A percentile compares a stretch with the other conserved stretches of the same genome.
These are phyloP conservation scores for Fragaria iinumae DNA, from an alignment of 306 rosid genomes.

Conservation along the genomic window DNA sequence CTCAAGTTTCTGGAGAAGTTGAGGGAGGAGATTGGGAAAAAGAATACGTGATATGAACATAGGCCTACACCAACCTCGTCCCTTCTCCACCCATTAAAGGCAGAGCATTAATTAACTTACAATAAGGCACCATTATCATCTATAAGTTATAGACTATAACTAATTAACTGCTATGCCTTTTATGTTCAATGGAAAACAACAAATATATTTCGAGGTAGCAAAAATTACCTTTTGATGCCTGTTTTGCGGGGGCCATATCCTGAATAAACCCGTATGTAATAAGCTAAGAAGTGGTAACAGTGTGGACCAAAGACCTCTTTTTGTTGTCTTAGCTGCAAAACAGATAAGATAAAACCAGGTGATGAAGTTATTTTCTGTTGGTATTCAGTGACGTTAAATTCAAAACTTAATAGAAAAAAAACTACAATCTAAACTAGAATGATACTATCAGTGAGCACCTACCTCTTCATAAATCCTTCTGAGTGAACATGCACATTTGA, in stretches of 20 bases:
- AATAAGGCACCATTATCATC: not conserved
- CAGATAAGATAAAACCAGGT: not conserved
- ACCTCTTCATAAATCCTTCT: constrained; percentile 90
- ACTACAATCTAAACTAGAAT: not conserved
- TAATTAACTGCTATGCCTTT: not conserved
- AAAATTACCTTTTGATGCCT: constrained; percentile 73
- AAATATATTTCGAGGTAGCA: constrained; percentile 2
- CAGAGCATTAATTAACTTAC: not conserved
- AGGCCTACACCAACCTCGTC: not conserved
- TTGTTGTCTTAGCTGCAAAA: constrained; percentile 74
- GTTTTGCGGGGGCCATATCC: constrained; percentile 70
- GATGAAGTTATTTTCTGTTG: not conserved
- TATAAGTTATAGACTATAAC: not conserved
- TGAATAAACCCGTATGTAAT: constrained; percentile 70
- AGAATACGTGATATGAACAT: not conserved
- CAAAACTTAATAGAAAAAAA: not conserved
- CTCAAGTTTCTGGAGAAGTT: not conserved
- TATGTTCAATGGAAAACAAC: not conserved
- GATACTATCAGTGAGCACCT: constrained; percentile 8
- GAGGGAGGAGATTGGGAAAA: not conserved
- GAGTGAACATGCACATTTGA: constrained; percentile 75
- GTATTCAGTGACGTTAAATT: not conserved
- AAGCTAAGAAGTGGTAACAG: constrained; percentile 66
- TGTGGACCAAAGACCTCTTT: constrained; percentile 61
- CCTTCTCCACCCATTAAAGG: not conserved